Conservation (phyloP, 805 yeast species). For the Groenewaldozyma tartarivorans region DNA sequence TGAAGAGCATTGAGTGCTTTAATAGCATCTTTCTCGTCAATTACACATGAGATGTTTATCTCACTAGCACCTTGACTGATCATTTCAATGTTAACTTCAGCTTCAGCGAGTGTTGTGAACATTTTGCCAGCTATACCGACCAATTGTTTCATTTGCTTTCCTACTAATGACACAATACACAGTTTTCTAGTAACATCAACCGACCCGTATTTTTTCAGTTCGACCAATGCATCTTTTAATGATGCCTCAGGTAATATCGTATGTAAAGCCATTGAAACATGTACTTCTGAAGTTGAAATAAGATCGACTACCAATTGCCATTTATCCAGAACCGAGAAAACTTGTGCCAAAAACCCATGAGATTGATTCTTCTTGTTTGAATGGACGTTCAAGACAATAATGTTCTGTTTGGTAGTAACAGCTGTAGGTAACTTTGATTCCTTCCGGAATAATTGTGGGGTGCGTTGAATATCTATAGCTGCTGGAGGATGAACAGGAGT, state of each 20-base stretch:
- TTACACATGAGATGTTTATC: slow-evolving; percentile 92
- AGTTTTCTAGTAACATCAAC: slow-evolving; percentile 82
- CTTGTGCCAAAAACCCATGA: slow-evolving; percentile 90
- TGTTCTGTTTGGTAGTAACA: slow-evolving; percentile 87
- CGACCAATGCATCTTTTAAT: slow-evolving; percentile 64
- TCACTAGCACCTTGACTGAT: slow-evolving; percentile 98
- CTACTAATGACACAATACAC: slow-evolving; percentile 90
- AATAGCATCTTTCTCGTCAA: slow-evolving; percentile 69
- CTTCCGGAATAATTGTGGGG: slow-evolving; percentile 29
- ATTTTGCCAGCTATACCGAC: slow-evolving; percentile 96
- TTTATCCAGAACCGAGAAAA: slow-evolving; percentile 77
- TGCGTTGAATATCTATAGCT: slow-evolving; percentile 42
- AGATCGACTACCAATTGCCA: slow-evolving; percentile 85
- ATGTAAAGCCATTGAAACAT: slow-evolving; percentile 95
- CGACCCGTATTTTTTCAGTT: slow-evolving; percentile 70
- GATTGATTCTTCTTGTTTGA: slow-evolving; percentile 87
- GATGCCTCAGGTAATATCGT: slow-evolving; percentile 52
- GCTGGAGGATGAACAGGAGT: slow-evolving; percentile 96
- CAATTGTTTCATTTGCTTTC: slow-evolving; percentile 93
- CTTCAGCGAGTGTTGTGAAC: slow-evolving; percentile 91
- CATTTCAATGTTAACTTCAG: slow-evolving; percentile 92
- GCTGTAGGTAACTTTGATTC: slow-evolving; percentile 65
- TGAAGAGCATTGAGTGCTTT: slow-evolving; percentile 85
- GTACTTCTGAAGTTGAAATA: slow-evolving; percentile 95
- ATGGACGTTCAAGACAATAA: slow-evolving; percentile 85